Conservation (phyloP, 2,329 filamentous ascomycete species). For the Cryoendolithus antarcticus region DNA sequence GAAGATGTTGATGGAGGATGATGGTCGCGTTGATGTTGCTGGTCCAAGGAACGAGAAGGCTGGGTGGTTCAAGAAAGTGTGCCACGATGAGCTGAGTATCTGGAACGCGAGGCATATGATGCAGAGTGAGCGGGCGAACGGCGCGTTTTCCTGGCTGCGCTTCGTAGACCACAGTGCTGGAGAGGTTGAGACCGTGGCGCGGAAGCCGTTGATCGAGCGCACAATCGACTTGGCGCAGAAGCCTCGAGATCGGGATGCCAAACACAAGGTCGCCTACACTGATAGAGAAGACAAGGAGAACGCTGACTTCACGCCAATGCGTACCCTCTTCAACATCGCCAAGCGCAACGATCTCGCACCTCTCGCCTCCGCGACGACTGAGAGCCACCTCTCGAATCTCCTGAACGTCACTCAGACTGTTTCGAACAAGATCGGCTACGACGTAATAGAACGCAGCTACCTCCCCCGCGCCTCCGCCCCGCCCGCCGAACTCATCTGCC, state of each 20-base stretch:
- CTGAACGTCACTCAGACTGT: slow-evolving; percentile 62
- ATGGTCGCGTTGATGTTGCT: slow-evolving; percentile 61
- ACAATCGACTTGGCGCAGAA: slow-evolving; percentile 45
- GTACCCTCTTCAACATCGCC: slow-evolving; percentile 71
- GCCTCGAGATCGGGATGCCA: slow-evolving; percentile 45
- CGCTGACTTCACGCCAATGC: slow-evolving; percentile 49
- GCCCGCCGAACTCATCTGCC: slow-evolving; percentile 69
- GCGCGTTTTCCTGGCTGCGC: slow-evolving; percentile 77
- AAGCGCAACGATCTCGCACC: slow-evolving; percentile 55
- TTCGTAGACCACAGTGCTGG: slow-evolving; percentile 67
- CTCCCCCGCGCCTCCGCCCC: slow-evolving; percentile 71
- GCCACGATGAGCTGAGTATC: slow-evolving; percentile 77
- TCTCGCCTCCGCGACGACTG: slow-evolving; percentile 54
- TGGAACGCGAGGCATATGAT: slow-evolving; percentile 72
- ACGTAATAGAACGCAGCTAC: slow-evolving; percentile 68
- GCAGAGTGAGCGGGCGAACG: slow-evolving; percentile 46
- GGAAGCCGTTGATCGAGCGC: slow-evolving; percentile 60
- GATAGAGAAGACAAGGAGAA: slow-evolving; percentile 44
- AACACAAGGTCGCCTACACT: slow-evolving; percentile 56
- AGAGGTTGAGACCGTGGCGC: slow-evolving; percentile 60
- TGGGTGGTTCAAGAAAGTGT: slow-evolving; percentile 67
- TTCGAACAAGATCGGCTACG: slow-evolving; percentile 59
- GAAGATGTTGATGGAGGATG: slow-evolving; percentile 67
- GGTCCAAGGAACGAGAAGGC: slow-evolving; percentile 61
- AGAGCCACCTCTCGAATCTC: slow-evolving; percentile 61